Evolutionary conservation across 805 yeast genomes (phyloP), one percentile per base, ranked within the genome.

Genomic region (Naumovozyma castellii): DNA sequence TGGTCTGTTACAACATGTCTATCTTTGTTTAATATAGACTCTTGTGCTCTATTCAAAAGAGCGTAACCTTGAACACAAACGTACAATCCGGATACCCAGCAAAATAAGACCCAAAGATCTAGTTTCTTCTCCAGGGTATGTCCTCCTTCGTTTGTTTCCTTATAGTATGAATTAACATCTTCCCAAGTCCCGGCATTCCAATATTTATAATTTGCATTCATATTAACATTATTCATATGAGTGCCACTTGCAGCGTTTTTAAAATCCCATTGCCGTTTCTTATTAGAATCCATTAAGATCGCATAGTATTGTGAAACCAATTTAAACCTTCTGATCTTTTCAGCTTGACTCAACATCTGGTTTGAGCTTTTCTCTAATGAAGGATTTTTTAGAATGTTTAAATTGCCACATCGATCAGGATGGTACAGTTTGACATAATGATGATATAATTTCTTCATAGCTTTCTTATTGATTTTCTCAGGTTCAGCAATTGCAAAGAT

Each of bases 301-400:
- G 69, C 64, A 50, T 81, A 81, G 1, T 87, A 86, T 14, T 70
- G 72, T 4, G 73, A 66, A 1, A 78, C 54, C 35, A 66, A 56
- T 48, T 75, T 65, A 72, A 85, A 76, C 56, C 81, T 51, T 10
- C 36, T 34, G 20, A 50, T 34, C 34, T 58, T 75, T 62, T 44
- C 66, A 8, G 45, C 47, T 2, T 31, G 8, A 1, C 53, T 36
- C 19, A 56, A 36, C 17, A 48, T 14, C 50, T 43, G 2, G 67
- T 51, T 2, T 70, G 57, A 56, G 87, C 96, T 0, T 96, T n/a
- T n/a, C n/a, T n/a, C n/a, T n/a, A 96, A 54, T 87, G 96, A 51
- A 87, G 54, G 50, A 27, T 15, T 32, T 16, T 14, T 10, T 16
- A 18, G 12, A 35, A 30, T 22, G 18, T 34, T 18, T 5, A 34